Base-by-base conservation (phyloP, 2,329 filamentous ascomycete species). In the Talaromyces sp. region DNA sequence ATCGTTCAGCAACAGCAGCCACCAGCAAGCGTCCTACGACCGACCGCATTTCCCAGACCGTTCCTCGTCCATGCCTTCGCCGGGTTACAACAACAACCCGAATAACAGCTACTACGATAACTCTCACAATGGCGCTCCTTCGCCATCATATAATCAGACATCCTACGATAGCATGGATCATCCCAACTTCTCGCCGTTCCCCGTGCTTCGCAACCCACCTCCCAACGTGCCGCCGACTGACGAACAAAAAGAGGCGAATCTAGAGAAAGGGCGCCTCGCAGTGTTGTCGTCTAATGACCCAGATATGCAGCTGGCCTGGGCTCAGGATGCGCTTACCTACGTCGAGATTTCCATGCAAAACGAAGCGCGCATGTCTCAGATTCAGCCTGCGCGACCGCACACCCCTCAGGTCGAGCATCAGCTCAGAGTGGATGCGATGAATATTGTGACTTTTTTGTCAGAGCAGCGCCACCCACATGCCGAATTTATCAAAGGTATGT, bases 231-330 rank as follows among this genome's bases (percentile, higher is more conserved):
- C 95, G 13, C 92, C 92, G 1, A 93, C 92, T 65, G 93, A 98
- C 78, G 93, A 97, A 70, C 92, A 97, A 74, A 93, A 96, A 79
- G 95, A 97, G 78, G 88, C 90, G 35, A 93, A 92, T 58, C 80
- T 99, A 62, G 95, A 96, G 81, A 90, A 89, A 75, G 92, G 93
- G 39, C 88, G 94, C 64, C 81, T 90, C 67, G 86, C 90, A 66
- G 94, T 98, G 41, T 84, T 99, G 68, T 92, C 93, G 74, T 97
- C 93, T 56, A 96, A 96, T 73, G 93, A 99, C 76, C 92, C 96
- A 58, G 90, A 96, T 71, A 96, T 96, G 88, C 95, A 99, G 81
- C 85, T 99, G 73, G 92, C 92, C 67, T 99, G 95, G 95, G 94
- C 95, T 47, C 91, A 96, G 74, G 95, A 98, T 79, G 90, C 93